Evolutionary conservation across 768 basidiomycete species (phyloP), one percentile per base, ranked within the genome.

Genomic region (Psilocybe cubensis): DNA sequence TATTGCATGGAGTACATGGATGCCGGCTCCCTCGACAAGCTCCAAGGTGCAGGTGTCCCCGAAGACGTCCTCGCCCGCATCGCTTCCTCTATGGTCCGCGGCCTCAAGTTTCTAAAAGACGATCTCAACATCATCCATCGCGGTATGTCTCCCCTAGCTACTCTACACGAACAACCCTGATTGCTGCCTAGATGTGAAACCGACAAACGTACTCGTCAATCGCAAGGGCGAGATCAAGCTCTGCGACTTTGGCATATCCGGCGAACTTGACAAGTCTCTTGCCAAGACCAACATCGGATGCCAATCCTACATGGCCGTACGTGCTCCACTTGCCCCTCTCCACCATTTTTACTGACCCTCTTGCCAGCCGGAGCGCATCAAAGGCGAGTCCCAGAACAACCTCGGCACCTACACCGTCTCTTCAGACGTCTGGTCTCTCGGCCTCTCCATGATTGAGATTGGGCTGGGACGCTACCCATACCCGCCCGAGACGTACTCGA

Each of bases 1-100:
- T 98, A 97, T 72, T 98, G 96, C 74, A 98, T 98, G 96, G 97
- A 99, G 78, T 93, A 89, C 75, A 99, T 99, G 97, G 96, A 99
- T 70, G 96, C 95, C 10, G 95, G 96, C n/a, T 91, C 88, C 38
- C 82, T 99, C 45, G 97, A 98, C 71, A 92, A 89, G 62, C 80
- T 98, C 25, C 75, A 79, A 49, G 77, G 75, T 42, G 75, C 76
- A 14, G 83, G 88, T 41, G 79, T 87, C 58, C 84, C 85, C 46
- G 97, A 99, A 68, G 79, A 86, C 33, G 93, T 96, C 9, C 77
- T 99, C 21, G 86, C 87, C 11, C 82, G 91, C 46, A 91, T 98
- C 52, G 89, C 94, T 1, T 80, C 79, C 9, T 84, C 80, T 58
- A 91, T 97, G 86, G 90, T 95, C 45, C 82, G 85, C 18, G 97